Conservation (phyloP, 176 grass and related monocot species). For the Zoysia pacifica region DNA sequence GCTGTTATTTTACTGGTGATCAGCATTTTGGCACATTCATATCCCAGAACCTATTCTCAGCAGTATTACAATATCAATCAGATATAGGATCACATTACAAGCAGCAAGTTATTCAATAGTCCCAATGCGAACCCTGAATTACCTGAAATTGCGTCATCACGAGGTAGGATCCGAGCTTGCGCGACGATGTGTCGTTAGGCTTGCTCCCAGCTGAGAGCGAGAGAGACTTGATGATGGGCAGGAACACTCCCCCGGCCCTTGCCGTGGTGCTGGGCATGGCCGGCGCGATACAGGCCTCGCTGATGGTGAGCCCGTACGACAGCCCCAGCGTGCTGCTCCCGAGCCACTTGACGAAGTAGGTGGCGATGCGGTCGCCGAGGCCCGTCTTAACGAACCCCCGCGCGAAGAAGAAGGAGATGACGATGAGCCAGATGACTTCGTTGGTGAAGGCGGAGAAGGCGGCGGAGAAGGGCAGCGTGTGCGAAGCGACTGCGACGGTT, state of each 20-base stretch:
- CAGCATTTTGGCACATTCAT: neutral
- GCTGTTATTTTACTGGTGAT: neutral
- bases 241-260: conserved; percentile 78
- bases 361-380: conserved; percentile 82
- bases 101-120: neutral
- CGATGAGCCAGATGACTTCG: conserved; percentile 97
- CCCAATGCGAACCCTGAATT: conserved; percentile 9
- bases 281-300: conserved; percentile 84
- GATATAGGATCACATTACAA: conserved; percentile 7
- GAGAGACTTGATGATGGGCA: conserved; percentile 80
- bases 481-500: conserved; percentile 67
- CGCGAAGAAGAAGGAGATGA: conserved; percentile 96
- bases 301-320: conserved; percentile 84
- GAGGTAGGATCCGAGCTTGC: conserved; percentile 81
- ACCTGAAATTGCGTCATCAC: conserved; percentile 92
- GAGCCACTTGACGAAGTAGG: conserved; percentile 92
- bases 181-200: conserved; percentile 58
- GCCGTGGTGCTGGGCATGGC: conserved; percentile 97
- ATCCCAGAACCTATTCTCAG: neutral
- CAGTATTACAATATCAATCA: neutral
- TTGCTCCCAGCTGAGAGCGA: conserved; percentile 66
- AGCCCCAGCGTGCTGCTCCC: conserved; percentile 76
- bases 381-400: conserved; percentile 86
- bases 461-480: conserved; percentile 72
- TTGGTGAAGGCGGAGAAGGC: conserved; percentile 95